Base-by-base conservation (phyloP, 2,329 filamentous ascomycete species). In the Diaporthe citrichinensis region DNA sequence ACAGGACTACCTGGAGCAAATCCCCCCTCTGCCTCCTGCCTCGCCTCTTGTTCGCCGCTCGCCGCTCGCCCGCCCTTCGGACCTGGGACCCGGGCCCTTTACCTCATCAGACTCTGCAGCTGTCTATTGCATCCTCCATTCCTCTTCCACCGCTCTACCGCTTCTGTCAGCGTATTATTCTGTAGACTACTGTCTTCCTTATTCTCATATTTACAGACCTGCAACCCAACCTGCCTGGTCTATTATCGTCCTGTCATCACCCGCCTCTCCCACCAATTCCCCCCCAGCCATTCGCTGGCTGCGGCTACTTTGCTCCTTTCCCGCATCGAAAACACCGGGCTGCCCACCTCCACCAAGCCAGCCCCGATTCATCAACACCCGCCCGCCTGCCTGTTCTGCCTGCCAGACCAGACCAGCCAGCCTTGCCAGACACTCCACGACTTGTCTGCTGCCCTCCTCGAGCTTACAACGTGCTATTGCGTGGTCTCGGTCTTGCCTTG, bases 81-180 rank as follows among this genome's bases (percentile, higher is more conserved):
- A 67, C 61, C 62, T 67, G 20, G 20, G 12, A 34, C 31, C 31
- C 65, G 41, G 36, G 44, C 25, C 68, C 25, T 71, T 57, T 68
- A 68, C 65, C 65, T 68, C 65, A 68, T 68, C 65, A 68, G 65
- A 59, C 57, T 72, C 71, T 72, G 71, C 71, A 62, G 71, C 57
- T 62, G 44, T 61, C 57, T 59, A 73, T 59, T 53, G 71, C 71
- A 28, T 65, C 58, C 58, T 53, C 28, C 58, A 51, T 55, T 20
- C 46, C 71, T 55, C 55, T 25, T 55, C 71, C 46, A 44, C 51
- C 61, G 61, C 34, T 34, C 71, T 44, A 25, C 71, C 61, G 58
- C 36, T 55, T 65, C 71, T 55, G 58, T 73, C 71, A 73, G 61
- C 65, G 25, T 55, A 34, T 36, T 49, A n/a, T 28, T n/a, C 36